These are phyloP conservation scores for Dendrobium huoshanense DNA, from an alignment of 106 monocot species.

Conservation along the genomic window DNA sequence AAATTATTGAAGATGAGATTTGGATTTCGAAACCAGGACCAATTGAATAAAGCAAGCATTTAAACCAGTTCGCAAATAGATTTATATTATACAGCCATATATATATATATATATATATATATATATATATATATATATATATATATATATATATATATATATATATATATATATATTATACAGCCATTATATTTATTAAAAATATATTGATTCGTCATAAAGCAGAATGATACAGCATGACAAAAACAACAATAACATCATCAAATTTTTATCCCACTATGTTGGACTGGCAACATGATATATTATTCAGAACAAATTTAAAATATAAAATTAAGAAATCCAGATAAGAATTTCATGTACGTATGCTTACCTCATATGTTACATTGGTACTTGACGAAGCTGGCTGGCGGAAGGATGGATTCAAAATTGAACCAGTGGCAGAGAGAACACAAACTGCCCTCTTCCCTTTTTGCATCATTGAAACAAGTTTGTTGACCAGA, in stretches of 20 bases:
- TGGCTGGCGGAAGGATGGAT: conserved; percentile 6
- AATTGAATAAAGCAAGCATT: background rate
- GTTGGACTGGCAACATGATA: no score
- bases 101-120: no score
- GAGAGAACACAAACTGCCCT: conserved; percentile 8
- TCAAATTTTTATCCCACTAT: no score
- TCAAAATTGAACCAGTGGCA: conserved; percentile 6
- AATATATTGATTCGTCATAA: background rate
- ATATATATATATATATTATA: no score
- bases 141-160: no score
- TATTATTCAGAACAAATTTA: background rate
- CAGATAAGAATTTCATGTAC: no score
- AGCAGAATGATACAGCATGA: background rate
- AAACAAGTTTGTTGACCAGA: conserved; percentile 4
- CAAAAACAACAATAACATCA: no score
- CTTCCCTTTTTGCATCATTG: background rate
- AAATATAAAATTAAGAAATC: background rate
- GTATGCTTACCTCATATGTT: conserved; percentile 7
- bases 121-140: no score
- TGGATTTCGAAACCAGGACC: background rate
- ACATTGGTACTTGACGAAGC: background rate
- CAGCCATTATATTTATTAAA: background rate
- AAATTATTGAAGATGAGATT: background rate
- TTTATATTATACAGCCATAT: background rate
- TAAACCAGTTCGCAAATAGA: background rate